These are phyloP conservation scores for Toxicodendron radicans DNA, from an alignment of 345 rosid genomes.

Conservation along the genomic window DNA sequence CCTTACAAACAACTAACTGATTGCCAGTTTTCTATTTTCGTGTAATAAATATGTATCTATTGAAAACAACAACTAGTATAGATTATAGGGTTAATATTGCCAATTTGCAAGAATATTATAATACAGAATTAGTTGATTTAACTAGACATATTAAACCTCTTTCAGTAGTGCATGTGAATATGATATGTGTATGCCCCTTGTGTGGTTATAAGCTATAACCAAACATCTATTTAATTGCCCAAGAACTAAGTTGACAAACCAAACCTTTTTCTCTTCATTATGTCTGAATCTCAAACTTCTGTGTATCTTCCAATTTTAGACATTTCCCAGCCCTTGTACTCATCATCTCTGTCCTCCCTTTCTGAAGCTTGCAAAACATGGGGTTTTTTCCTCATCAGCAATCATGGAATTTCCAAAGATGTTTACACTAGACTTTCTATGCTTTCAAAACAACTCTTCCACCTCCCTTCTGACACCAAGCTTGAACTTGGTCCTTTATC, in stretches of 20 bases:
- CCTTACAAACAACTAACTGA: background rate
- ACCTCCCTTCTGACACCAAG: constrained; percentile 33
- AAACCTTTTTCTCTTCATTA: constrained; percentile 3
- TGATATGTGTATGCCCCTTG: too few species aligned
- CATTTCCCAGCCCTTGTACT: constrained; percentile 31
- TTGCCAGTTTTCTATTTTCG: background rate
- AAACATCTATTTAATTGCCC: background rate
- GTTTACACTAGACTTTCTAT: constrained; percentile 26
- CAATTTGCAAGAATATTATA: constrained; percentile 2
- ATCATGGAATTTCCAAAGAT: constrained; percentile 38
- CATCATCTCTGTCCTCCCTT: constrained; percentile 26
- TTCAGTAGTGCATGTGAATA: background rate
- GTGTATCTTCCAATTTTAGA: constrained; percentile 36
- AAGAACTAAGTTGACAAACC: background rate
- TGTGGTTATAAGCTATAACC: too few species aligned
- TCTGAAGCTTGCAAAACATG: constrained; percentile 35
- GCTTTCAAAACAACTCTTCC: constrained; percentile 28
- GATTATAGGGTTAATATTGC: background rate
- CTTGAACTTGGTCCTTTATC: constrained; percentile 38
- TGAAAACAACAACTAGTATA: background rate
- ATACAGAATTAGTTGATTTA: background rate
- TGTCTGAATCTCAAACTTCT: constrained; percentile 26
- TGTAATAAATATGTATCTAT: background rate
- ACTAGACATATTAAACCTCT: background rate
- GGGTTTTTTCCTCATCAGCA: constrained; percentile 46